Conservation (phyloP, 768 basidiomycete genomes). For the Dioszegia hungarica region DNA sequence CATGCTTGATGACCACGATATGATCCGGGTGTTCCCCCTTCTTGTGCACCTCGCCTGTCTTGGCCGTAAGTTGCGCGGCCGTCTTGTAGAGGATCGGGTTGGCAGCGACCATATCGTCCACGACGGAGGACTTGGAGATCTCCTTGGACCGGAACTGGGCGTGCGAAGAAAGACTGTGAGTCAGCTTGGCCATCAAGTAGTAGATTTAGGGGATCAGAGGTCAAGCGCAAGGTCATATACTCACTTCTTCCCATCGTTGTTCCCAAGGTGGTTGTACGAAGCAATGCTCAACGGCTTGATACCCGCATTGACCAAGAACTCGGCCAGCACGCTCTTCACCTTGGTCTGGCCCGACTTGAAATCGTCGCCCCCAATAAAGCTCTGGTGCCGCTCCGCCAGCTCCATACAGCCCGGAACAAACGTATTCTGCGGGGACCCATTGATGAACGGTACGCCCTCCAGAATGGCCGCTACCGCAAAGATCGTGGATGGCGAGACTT, state of each 20-base stretch:
- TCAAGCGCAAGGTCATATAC: too few species aligned
- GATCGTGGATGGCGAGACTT: conserved; percentile 92
- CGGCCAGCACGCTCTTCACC: conserved; percentile 89
- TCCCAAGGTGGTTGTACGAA: conserved; percentile 97
- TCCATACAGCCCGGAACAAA: conserved; percentile 92
- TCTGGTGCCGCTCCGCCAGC: conserved; percentile 79
- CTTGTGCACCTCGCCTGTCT: conserved; percentile 43
- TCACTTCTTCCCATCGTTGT: conserved; percentile 75
- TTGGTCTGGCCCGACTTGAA: conserved; percentile 93
- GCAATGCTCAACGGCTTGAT: conserved; percentile 97
- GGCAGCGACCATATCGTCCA: conserved; percentile 91
- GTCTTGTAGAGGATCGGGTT: conserved; percentile 88
- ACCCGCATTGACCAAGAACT: conserved; percentile 97
- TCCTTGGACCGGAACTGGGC: conserved; percentile 97
- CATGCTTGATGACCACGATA: conserved; percentile 93
- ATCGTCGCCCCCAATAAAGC: conserved; percentile 96
- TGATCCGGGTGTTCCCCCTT: conserved; percentile 99
- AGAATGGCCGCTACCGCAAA: conserved; percentile 95
- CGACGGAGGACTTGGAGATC: conserved; percentile 93
- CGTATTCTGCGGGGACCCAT: conserved; percentile 98
- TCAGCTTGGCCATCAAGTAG: not conserved
- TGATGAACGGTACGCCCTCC: conserved; percentile 91
- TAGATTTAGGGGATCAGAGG: not conserved
- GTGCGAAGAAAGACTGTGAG: conserved; percentile 72
- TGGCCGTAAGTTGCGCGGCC: conserved; percentile 54